Base-by-base conservation (phyloP, 1,139 yeast species). In the Magnusiomyces clavatus region DNA sequence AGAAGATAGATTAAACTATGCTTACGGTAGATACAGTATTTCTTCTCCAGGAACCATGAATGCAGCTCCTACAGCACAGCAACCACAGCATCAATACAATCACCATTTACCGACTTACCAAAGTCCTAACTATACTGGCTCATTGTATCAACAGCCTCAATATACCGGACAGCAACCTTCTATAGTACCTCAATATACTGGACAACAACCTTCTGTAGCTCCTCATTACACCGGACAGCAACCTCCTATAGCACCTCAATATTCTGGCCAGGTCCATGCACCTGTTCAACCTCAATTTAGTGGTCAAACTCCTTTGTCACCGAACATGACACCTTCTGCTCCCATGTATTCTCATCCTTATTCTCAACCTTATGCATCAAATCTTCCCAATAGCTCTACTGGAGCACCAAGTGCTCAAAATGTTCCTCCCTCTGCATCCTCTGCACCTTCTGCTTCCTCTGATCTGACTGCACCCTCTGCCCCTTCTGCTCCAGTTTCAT, bases 1-100 rank as follows among this genome's bases (percentile, higher is more conserved):
- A 56, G 96, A 92, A 59, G 77, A 79, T 40, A 77, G 89, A 64
- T 72, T 84, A 51, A 69, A 72, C 37, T 69, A 69, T 57, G 78
- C 80, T 1, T 77, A 77, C 60, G 73, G 73, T 34, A 54, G 63
- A 41, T 59, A 55, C 48, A 45, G 53, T 41, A 48, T 47, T 19
- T 37, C 47, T 47, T 10, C 35, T n/a, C 14, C 46, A 38, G 14
- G 41, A 42, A 24, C 47, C 12, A 38, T 47, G 36, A 13, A 48
- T 43, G 35, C 39, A 46, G 37, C 46, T 36, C 51, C 52, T 36
- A 41, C 53, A 36, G 42, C 41, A 24, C 34, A 34, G n/a, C 51
- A 47, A 34, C 35, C 50, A 12, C 38, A 46, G 10, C 45, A 44
- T 6, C 47, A 43, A 31, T 19, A 43, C 11, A 10, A 20, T 35